phyloP scores from a whole-genome alignment of 805 yeast genomes.

The Saturnispora mendoncae region DNA sequence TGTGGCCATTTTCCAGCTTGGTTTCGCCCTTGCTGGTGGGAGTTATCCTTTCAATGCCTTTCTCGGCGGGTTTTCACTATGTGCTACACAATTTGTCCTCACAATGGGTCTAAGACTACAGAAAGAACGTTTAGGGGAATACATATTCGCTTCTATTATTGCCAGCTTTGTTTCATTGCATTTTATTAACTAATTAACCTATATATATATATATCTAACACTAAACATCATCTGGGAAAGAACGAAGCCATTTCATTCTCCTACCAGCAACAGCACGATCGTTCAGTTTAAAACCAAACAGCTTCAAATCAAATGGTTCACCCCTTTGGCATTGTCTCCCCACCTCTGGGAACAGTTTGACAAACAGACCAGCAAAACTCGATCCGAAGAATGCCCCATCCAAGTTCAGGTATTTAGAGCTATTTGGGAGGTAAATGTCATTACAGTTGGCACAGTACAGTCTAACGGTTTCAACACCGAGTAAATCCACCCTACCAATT shows the following conservation, averaged over 20 bases:
- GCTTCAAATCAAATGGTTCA: constrained; percentile 60
- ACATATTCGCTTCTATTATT: constrained; percentile 73
- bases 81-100: constrained; percentile 94
- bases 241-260: constrained; percentile 93
- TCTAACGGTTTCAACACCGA: constrained; percentile 87
- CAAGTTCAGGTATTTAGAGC: constrained; percentile 75
- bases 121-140: constrained; percentile 51
- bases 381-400: constrained; percentile 98
- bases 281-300: constrained; percentile 81
- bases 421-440: constrained; percentile 81
- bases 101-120: constrained; percentile 67
- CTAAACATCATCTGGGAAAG: constrained; percentile 51
- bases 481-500: constrained; percentile 81
- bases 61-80: constrained; percentile 81
- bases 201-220: background rate
- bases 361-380: constrained; percentile 85
- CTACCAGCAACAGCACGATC: constrained; percentile 75
- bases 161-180: constrained; percentile 85
- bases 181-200: constrained; percentile 58
- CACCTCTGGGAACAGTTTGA: constrained; percentile 86
- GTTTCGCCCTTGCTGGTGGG: constrained; percentile 68
- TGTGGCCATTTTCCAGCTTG: constrained; percentile 71
- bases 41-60: constrained; percentile 97
- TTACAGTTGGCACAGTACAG: constrained; percentile 91
- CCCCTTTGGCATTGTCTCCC: constrained; percentile 58